Percentiles rank a stretch among this genome's conserved stretches.
Evolutionary conservation across 306 rosid genomes (phyloP).

Genomic region (Dryas drummondii): DNA sequence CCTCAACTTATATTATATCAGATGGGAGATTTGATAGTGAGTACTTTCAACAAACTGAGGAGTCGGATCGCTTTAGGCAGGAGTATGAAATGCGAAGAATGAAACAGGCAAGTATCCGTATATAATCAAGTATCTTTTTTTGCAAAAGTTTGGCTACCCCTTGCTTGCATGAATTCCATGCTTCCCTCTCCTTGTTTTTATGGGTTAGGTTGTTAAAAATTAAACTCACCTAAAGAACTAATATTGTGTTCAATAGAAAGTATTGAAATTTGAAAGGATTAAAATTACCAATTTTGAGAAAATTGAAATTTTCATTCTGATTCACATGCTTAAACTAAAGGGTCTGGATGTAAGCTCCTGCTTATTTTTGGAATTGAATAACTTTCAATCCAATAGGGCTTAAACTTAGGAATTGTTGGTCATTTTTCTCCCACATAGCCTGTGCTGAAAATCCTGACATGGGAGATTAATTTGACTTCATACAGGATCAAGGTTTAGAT

Average conservation of each 20-base stretch:
- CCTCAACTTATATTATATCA: neutral
- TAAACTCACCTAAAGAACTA: too few relatives aligned
- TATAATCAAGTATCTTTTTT: neutral
- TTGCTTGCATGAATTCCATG: too few relatives aligned
- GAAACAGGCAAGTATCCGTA: conserved; percentile 36
- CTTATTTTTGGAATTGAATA: neutral
- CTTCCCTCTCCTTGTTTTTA: too few relatives aligned
- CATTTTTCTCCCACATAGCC: neutral
- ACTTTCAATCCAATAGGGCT: neutral
- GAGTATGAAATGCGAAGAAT: conserved; percentile 39
- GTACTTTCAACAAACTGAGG: conserved; percentile 37
- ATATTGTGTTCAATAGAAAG: neutral
- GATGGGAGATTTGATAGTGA: conserved; percentile 32
- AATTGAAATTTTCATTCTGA: neutral
- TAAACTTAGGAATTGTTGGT: neutral
- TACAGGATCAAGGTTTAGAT: conserved; percentile 45
- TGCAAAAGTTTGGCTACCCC: too few relatives aligned
- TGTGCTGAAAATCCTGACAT: neutral
- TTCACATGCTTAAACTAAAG: neutral
- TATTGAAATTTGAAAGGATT: neutral
- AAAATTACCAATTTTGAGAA: neutral
- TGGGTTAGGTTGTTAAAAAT: too few relatives aligned
- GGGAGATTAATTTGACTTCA: neutral
- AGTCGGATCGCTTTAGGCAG: conserved; percentile 34
- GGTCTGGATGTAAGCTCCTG: neutral